A percentile compares a stretch with the other conserved stretches of the same genome.
phyloP scores from a whole-genome alignment of 108 stramenopile genomes.

The Seminavis robusta region DNA sequence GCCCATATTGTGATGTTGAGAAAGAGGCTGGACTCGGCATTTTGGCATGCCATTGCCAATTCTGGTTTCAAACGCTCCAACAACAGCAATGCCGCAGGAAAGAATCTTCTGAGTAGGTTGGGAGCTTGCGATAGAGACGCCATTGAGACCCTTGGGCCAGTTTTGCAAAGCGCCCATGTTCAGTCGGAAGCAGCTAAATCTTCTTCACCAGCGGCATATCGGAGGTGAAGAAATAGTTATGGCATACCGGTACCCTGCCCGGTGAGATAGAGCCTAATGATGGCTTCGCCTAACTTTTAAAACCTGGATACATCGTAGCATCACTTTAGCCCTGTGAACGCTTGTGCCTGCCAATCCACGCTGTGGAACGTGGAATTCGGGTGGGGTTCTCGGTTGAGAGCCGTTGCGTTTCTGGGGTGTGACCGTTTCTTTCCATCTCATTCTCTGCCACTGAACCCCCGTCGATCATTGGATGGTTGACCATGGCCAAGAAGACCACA shows the following conservation, averaged over 20 bases:
- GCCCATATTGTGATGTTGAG: slow-evolving; percentile 51
- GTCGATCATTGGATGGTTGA: no score
- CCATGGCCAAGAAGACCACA: no score
- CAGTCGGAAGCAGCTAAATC: no score
- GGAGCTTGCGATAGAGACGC: slow-evolving; percentile 33
- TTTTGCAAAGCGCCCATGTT: slow-evolving; percentile 46
- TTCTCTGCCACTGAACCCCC: no score
- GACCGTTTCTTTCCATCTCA: no score
- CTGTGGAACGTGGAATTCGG: no score
- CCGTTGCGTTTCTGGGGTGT: no score
- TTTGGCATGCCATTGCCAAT: slow-evolving; percentile 47
- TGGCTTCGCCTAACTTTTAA: background rate
- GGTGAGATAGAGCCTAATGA: background rate
- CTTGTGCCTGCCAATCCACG: no score
- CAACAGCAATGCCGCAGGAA: slow-evolving; percentile 27
- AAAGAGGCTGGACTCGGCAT: slow-evolving; percentile 50
- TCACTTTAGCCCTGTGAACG: background rate
- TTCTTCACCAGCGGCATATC: no score
- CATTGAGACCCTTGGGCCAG: slow-evolving; percentile 37
- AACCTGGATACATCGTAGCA: background rate
- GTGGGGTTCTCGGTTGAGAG: no score
- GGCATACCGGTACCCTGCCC: slow-evolving; percentile 10
- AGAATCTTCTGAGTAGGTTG: slow-evolving; percentile 8
- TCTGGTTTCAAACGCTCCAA: no score
- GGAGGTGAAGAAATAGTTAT: no score